Conservation (phyloP, 169 alveolate species). For the Plasmodium reichenowi region DNA sequence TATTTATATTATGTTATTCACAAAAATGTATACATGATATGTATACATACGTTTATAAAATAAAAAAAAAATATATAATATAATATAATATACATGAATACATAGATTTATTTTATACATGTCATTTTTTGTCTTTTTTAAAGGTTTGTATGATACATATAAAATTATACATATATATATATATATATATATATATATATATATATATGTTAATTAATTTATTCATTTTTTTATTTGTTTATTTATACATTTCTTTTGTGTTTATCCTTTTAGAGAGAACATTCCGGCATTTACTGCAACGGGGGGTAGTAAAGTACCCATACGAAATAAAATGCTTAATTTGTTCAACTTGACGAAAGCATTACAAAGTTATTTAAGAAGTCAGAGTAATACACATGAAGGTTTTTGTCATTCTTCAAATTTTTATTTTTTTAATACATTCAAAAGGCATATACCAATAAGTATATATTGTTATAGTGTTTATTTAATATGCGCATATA, state of each 20-base stretch:
- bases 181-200: not conserved
- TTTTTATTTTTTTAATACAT: constrained; percentile 71
- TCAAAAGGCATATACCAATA: constrained; percentile 45
- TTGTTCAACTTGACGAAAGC: constrained; percentile 53
- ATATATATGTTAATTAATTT: not conserved
- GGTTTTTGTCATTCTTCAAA: constrained; percentile 63
- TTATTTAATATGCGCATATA: constrained; percentile 60
- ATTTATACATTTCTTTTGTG: not conserved
- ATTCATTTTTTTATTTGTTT: not conserved
- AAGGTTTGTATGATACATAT: not conserved
- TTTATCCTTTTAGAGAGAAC: constrained; percentile 50
- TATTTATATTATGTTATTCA: not conserved
- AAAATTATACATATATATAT: not conserved
- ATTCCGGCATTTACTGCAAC: constrained; percentile 58
- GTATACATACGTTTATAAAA: not conserved
- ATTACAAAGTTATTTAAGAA: constrained; percentile 59
- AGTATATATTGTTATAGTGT: constrained; percentile 61
- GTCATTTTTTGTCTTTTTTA: no score
- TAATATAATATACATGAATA: not conserved
- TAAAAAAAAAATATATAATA: no score
- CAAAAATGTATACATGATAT: not conserved
- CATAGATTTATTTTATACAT: not conserved
- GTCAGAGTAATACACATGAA: constrained; percentile 74
- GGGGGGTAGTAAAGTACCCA: constrained; percentile 49
- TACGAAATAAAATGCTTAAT: constrained; percentile 42